Evolutionary conservation across 2,329 filamentous ascomycete genomes (phyloP), one percentile per base, ranked within the genome.

Genomic region (Colletotrichum sidae): DNA sequence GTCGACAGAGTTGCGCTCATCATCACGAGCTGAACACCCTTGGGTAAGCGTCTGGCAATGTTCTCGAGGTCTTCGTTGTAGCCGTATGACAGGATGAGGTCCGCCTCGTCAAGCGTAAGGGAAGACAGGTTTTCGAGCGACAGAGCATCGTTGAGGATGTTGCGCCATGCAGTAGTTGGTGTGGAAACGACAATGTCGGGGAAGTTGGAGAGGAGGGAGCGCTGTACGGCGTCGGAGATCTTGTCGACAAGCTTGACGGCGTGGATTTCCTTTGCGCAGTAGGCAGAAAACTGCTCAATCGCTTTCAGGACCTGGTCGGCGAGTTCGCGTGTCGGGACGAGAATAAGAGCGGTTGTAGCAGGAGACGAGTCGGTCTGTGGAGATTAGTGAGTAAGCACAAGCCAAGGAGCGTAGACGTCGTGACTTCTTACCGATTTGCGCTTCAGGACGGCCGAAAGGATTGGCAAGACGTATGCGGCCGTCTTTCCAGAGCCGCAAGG

Each of bases 401-500:
- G 54, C 55, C 8, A 11, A 46, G 39, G 45, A 8, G 11, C 9
- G 12, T 12, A 4, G 8, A n/a, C 11, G n/a, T 4, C 8, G 25
- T 12, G 47, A 33, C 15, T 8, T 13, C 54, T 12, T 77, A 90
- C 88, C 71, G 86, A 79, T 79, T 97, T 97, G 70, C 88, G 88
- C 75, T 91, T 92, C 60, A 99, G 81, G 67, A 97, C 92, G 41
- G 88, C 87, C 70, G 97, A 92, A 13, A 99, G 80, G n/a, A 97
- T 86, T 2, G 96, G 96, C 46, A 99, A 84, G 7, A 97, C 83
- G 76, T 98, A 98, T 54, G 96, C 95, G n/a, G 93, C 93, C 10
- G 96, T 99, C 84, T 99, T 99, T 70, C 96, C 96, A 4, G 94
- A 97, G 11, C 96, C 96, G 6, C 96, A 98, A 78, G 95, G 96